A percentile compares a stretch with the other conserved stretches of the same genome.
phyloP scores from a whole-genome alignment of 225 moss, liverwort and hornwort genomes.

The Pseudoscleropodium purum region DNA sequence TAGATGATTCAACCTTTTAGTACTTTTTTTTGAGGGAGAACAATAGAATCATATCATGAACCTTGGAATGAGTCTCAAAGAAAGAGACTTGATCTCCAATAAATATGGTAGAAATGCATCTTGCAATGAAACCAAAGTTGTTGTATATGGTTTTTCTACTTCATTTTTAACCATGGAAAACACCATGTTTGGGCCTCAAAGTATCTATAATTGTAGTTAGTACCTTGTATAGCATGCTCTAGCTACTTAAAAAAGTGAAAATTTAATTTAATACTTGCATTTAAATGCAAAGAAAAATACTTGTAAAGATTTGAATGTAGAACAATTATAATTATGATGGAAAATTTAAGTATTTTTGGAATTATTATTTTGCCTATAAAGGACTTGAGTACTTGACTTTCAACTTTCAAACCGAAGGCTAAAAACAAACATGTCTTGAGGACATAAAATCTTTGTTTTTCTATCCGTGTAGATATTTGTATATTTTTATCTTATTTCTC shows the following conservation, averaged over 20 bases:
- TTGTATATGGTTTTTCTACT: neutral
- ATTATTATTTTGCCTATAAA: neutral
- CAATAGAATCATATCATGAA: neutral
- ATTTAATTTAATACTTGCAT: neutral
- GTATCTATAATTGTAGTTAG: neutral
- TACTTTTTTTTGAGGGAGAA: neutral
- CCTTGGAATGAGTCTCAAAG: neutral
- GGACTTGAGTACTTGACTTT: neutral
- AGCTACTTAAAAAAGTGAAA: neutral
- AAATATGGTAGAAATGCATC: neutral
- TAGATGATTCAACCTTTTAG: neutral
- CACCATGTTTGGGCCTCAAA: accelerated
- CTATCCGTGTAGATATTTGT: neutral
- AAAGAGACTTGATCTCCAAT: too few relatives aligned
- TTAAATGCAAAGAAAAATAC: neutral
- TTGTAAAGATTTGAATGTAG: neutral
- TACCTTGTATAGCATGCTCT: neutral
- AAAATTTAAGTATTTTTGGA: neutral
- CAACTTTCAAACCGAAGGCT: neutral
- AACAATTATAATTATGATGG: neutral
- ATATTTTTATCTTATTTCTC: neutral
- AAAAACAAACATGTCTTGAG: neutral
- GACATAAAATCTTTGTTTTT: neutral
- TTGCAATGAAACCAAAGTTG: too few relatives aligned
- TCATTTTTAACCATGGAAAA: neutral